Evolutionary conservation across 192 early-diverging fungal species (phyloP), one percentile per base, ranked within the genome.

Genomic region (Lobosporangium transversale): DNA sequence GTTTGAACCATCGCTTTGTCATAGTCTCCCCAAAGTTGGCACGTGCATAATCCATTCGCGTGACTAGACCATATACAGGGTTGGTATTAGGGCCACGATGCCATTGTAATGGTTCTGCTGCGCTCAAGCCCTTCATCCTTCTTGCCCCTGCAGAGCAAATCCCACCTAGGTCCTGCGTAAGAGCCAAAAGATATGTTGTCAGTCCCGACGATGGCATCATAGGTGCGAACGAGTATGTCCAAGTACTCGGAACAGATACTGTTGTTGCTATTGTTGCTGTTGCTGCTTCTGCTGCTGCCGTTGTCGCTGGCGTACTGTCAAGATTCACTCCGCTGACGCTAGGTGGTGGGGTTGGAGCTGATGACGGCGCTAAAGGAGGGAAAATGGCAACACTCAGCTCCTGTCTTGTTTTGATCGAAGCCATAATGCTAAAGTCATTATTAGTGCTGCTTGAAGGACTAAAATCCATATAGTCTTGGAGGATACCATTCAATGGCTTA

Each of bases 31-130:
- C 87, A 66, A 88, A 86, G 50, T 58, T 66, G 17, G 47, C 52
- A 18, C 62, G 59, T 12, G 85, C 85, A 74, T 84, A 88, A 9
- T 68, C 66, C n/a, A 85, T 86, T 2, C 85, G 76, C 8, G 85
- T 83, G 1, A 88, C 81, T 0, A 88, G 63, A 10, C 83, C 85
- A 80, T 88, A 88, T 0, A 86, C 87, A 0, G 87, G 87, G 36
- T 84, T 84, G 12, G 85, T 88, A 55, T 86, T 86, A 17, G 87
- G 87, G 5, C 87, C 87, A 36, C 87, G 74, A 50, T 88, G 79
- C 87, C 87, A 88, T 5, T 81, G 43, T 10, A 86, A 54, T 4
- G 87, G 85, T 17, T 79, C 78, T 4, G 45, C 31, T 14, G 78
- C 70, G 20, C 49, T 51, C 9, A 63, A 32, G 15, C 76, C 53